Percentiles rank a stretch among this genome's conserved stretches.
Conservation (phyloP, 352 stramenopile species). For the Plasmopara halstedii region DNA sequence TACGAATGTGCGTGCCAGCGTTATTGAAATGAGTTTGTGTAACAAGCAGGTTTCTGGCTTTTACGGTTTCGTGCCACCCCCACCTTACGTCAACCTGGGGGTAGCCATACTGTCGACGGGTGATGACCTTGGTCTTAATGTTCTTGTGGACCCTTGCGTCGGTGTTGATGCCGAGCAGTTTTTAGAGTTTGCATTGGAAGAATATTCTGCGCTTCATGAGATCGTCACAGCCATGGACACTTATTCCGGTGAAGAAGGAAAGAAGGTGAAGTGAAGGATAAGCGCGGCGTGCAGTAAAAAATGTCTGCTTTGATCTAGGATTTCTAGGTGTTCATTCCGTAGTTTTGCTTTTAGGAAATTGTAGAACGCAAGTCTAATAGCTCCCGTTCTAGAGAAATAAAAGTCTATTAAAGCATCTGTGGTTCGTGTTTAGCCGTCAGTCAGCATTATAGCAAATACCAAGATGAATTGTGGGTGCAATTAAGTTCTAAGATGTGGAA, state of each 20-base stretch:
- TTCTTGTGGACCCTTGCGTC: conserved; percentile 64
- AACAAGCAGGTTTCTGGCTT: conserved; percentile 47
- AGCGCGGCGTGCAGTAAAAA: too few relatives aligned
- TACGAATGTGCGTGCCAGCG: conserved; percentile 56
- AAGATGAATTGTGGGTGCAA: too few relatives aligned
- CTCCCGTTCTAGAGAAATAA: too few relatives aligned
- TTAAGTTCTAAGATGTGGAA: too few relatives aligned
- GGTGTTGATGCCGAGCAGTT: conserved; percentile 59
- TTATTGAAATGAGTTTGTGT: conserved; percentile 47
- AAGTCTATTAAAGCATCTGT: too few relatives aligned
- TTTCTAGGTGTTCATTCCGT: too few relatives aligned
- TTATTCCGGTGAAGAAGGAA: conserved; percentile 14
- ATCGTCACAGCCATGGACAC: conserved; percentile 23
- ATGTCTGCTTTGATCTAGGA: too few relatives aligned
- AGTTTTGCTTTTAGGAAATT: too few relatives aligned
- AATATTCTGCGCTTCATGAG: conserved; percentile 49
- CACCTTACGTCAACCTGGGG: conserved; percentile 70
- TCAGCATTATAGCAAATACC: too few relatives aligned
- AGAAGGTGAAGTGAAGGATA: too few relatives aligned
- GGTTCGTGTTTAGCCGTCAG: too few relatives aligned
- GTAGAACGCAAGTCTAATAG: too few relatives aligned
- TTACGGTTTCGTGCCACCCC: conserved; percentile 71
- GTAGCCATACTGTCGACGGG: conserved; percentile 65
- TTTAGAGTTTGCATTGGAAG: conserved; percentile 50
- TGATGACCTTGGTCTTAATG: conserved; percentile 63